Conservation (phyloP, 1,284 basidiomycete genomes). For the Salmacisia buchloeana region DNA sequence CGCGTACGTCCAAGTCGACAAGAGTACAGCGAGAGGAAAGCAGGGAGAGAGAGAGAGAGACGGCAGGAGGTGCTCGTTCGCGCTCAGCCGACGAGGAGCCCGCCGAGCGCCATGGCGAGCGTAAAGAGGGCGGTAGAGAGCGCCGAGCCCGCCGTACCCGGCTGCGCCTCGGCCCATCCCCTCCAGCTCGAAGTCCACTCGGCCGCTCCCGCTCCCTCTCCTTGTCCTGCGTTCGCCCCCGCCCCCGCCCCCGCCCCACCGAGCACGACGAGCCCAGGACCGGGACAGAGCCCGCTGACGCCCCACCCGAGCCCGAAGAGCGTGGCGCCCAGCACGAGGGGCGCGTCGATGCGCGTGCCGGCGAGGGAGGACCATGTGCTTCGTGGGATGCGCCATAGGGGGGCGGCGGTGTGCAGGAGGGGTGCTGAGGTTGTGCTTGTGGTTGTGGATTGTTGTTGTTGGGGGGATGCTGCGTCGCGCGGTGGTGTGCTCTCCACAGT, state of each 20-base stretch:
- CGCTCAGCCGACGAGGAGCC: not conserved
- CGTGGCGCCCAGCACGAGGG: constrained; percentile 31
- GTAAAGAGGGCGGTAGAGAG: not conserved
- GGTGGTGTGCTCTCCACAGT: not conserved
- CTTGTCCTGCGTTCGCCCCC: too few species aligned
- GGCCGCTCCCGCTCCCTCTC: too few species aligned
- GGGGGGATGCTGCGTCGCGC: not conserved
- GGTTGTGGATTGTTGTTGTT: not conserved
- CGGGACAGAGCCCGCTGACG: not conserved
- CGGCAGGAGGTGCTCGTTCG: too few species aligned
- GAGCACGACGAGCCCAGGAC: not conserved
- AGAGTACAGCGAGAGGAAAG: too few species aligned
- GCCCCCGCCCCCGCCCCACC: too few species aligned
- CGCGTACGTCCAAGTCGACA: too few species aligned
- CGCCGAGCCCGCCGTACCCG: not conserved
- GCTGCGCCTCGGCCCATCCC: too few species aligned
- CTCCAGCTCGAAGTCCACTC: too few species aligned
- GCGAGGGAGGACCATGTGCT: constrained; percentile 4
- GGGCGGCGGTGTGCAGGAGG: constrained; percentile 14
- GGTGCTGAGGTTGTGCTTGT: not conserved
- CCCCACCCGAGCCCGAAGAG: constrained; percentile 50
- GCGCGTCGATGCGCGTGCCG: constrained; percentile 23
- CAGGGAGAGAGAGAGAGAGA: too few species aligned
- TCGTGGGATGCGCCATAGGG: constrained; percentile 36
- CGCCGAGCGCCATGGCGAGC: not conserved